A percentile compares a stretch with the other conserved stretches of the same genome.
Conservation (phyloP, 441 rosid genomes). For the Cnidoscolus chayamansa region DNA sequence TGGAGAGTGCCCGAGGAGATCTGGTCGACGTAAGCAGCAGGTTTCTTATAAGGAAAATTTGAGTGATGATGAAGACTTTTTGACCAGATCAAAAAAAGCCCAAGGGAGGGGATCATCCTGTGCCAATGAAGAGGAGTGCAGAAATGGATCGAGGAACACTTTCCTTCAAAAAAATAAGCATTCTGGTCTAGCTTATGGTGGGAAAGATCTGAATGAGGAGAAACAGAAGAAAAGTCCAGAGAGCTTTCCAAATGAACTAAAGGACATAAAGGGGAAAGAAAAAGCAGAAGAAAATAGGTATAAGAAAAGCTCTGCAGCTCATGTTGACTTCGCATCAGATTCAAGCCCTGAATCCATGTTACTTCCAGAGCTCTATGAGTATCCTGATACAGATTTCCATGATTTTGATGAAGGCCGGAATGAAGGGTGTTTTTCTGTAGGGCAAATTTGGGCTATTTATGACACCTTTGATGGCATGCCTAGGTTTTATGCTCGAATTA, state of each 20-base stretch:
- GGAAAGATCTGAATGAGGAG: constrained; percentile 28
- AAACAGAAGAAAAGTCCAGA: constrained; percentile 26
- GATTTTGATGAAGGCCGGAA: constrained; percentile 47
- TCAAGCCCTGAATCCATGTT: constrained; percentile 20
- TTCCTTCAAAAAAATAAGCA: constrained; percentile 29
- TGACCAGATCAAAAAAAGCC: constrained; percentile 34
- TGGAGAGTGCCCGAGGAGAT: constrained; percentile 58
- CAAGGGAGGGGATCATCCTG: constrained; percentile 28
- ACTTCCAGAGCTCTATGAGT: constrained; percentile 35
- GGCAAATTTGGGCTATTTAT: constrained; percentile 61
- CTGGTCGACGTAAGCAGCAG: constrained; percentile 62
- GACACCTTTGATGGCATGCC: constrained; percentile 63
- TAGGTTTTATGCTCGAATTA: constrained; percentile 62
- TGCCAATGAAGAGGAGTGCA: constrained; percentile 28
- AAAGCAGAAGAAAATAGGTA: constrained; percentile 24
- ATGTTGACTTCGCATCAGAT: constrained; percentile 32
- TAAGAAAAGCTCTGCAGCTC: constrained; percentile 21
- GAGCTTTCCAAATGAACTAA: constrained; percentile 25
- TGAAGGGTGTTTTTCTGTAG: constrained; percentile 40
- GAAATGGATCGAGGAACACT: constrained; percentile 31
- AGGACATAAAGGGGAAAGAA: constrained; percentile 23
- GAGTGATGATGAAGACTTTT: constrained; percentile 61
- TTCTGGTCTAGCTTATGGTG: constrained; percentile 28
- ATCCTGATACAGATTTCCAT: constrained; percentile 56
- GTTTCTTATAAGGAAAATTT: constrained; percentile 74